A percentile compares a stretch with the other conserved stretches of the same genome.
phyloP scores from a whole-genome alignment of 176 grass and related monocot species.

The Oryza longistaminata region DNA sequence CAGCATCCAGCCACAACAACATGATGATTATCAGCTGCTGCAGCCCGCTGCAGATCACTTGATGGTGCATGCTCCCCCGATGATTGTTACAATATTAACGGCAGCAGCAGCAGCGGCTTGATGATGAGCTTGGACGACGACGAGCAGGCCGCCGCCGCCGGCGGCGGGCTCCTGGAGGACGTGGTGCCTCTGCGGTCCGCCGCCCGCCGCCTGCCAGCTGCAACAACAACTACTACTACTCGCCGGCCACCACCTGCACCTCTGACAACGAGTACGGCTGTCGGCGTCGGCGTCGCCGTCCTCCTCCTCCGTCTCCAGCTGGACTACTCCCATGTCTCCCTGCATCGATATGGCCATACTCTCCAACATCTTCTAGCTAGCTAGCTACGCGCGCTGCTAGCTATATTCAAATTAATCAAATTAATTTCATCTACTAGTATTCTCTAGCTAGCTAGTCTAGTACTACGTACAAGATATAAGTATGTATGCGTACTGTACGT shows the following conservation, averaged over 20 bases:
- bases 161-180: conserved; percentile 74
- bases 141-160: not conserved
- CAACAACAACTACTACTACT: conserved; percentile 23
- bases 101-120: not conserved
- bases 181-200: conserved; percentile 71
- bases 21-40: not conserved
- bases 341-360: conserved; percentile 66
- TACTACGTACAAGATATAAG: not conserved
- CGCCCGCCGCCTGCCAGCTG: conserved; percentile 26
- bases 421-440: too few species aligned
- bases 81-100: not conserved
- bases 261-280: not conserved
- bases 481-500: not conserved
- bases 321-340: conserved; percentile 43
- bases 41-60: too few species aligned
- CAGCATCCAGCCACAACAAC: not conserved
- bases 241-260: not conserved
- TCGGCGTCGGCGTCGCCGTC: conserved; percentile 24
- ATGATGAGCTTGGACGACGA: not conserved
- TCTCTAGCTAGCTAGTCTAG: not conserved
- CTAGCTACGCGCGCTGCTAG: too few species aligned
- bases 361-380: conserved; percentile 69
- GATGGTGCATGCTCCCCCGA: not conserved
- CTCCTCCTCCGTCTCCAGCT: conserved; percentile 48
- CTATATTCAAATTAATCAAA: not conserved